Evolutionary conservation across 2,329 filamentous ascomycete genomes (phyloP).

Genomic region (Epicoccum nigrum): DNA sequence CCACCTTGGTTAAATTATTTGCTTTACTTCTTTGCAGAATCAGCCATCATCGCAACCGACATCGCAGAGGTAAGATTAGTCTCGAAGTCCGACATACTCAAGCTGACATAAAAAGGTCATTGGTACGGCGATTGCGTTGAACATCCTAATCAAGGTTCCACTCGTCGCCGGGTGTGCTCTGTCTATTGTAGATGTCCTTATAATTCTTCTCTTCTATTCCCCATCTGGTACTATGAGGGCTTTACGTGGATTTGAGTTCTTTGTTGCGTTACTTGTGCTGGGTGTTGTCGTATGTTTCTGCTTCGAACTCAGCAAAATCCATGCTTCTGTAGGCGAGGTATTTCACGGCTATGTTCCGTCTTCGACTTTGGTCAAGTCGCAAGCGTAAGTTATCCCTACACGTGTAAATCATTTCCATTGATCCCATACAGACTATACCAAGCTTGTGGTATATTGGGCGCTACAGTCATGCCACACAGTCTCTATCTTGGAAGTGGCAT

Average conservation of each 20-base stretch:
- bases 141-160: slow-evolving; percentile 60
- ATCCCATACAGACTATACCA: slow-evolving; percentile 56
- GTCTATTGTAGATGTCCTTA: slow-evolving; percentile 61
- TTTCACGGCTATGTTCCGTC: slow-evolving; percentile 63
- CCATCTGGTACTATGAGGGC: slow-evolving; percentile 60
- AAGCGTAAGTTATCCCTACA: slow-evolving; percentile 49
- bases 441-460: slow-evolving; percentile 77
- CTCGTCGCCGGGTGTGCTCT: slow-evolving; percentile 64
- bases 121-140: slow-evolving; percentile 63
- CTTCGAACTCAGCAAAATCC: slow-evolving; percentile 61
- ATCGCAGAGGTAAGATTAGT: slow-evolving; percentile 58
- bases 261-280: slow-evolving; percentile 60
- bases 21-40: slow-evolving; percentile 62
- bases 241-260: slow-evolving; percentile 60
- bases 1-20: slow-evolving; percentile 61
- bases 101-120: slow-evolving; percentile 51
- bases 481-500: slow-evolving; percentile 64
- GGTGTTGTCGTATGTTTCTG: slow-evolving; percentile 64
- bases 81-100: background rate
- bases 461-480: slow-evolving; percentile 70
- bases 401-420: slow-evolving; percentile 1
- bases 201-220: slow-evolving; percentile 62
- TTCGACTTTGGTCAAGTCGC: slow-evolving; percentile 56
- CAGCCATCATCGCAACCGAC: slow-evolving; percentile 64
- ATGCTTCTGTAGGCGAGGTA: slow-evolving; percentile 58